A percentile compares a stretch with the other conserved stretches of the same genome.
phyloP scores from a whole-genome alignment of 1,284 basidiomycete species.

The Trichosporon sp. region DNA sequence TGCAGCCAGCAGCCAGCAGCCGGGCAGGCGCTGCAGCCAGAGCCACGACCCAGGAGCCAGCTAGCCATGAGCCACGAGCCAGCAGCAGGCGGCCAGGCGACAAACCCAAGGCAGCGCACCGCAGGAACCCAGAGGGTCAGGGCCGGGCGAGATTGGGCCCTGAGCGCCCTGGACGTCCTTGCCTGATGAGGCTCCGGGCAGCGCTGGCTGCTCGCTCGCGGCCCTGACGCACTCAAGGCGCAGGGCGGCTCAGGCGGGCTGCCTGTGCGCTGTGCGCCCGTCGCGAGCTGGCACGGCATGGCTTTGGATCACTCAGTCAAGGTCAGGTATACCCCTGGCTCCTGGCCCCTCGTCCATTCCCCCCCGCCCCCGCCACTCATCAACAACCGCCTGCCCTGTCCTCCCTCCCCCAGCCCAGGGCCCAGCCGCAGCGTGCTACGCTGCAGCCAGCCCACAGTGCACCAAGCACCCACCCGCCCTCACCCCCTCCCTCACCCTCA shows the following conservation, averaged over 20 bases:
- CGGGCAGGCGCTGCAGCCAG: not conserved
- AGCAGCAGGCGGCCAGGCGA: too few relatives aligned
- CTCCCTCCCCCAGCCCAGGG: not conserved
- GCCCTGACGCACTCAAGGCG: not conserved
- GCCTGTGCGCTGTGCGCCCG: not conserved
- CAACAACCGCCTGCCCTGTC: not conserved
- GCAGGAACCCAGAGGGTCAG: not conserved
- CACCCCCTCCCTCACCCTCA: too few relatives aligned
- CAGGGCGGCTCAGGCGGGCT: not conserved
- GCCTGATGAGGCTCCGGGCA: not conserved
- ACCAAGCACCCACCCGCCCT: not conserved
- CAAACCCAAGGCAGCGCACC: not conserved
- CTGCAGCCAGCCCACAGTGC: not conserved
- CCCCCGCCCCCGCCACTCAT: not conserved
- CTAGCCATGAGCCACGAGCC: not conserved
- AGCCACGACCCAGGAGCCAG: not conserved
- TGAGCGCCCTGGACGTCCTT: not conserved
- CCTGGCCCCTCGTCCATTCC: not conserved
- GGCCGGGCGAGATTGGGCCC: not conserved
- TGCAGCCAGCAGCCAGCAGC: not conserved
- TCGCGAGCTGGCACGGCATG: not conserved
- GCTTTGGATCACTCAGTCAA: not conserved
- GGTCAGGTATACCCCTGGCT: slow-evolving; percentile 1
- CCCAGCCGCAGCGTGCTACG: not conserved
- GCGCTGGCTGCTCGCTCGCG: not conserved